Evolutionary conservation across 2,329 filamentous ascomycete species (phyloP), one percentile per base, ranked within the genome.

Genomic region (Arthrinium puccinioides): DNA sequence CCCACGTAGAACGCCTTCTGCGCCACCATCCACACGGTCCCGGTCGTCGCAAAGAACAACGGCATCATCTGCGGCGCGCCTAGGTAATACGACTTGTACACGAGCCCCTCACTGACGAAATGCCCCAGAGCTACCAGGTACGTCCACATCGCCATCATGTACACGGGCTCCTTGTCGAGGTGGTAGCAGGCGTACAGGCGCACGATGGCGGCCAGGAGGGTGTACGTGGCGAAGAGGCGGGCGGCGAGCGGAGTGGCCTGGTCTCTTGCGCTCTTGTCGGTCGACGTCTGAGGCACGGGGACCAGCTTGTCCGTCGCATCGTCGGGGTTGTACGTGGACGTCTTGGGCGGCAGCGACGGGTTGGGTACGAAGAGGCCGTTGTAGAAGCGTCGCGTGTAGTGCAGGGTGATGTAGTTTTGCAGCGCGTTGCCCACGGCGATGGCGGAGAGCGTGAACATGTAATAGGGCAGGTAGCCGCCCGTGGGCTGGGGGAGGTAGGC

Each of bases 321-420:
- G 16, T 74, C 72, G 10, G 69, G 67, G 51, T 74, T 63, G 57
- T 60, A 66, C 25, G 51, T 55, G 31, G 56, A 52, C 36, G 65
- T 59, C 39, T 54, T 62, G 32, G 62, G 52, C 9, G 60, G 60
- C 9, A 74, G 59, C 21, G 60, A 55, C 26, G 60, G 41, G 64
- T 76, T 76, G 37, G 64, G 60, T 15, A 79, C 62, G 51, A 77
- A 79, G 45, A 64, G 64, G 43, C 79, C 79, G 49, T 82, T 78
- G 70, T 97, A 98, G 55, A 97, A 77, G 59, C 87, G 83, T n/a
- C 82, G 79, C 7, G 88, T 88, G 65, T 86, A 94, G 59, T 80
- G 72, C 4, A 89, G 72, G 14, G 87, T 94, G 24, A 68, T 54
- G 64, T 94, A 94, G 56, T 85, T 79, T 69, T 96, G 89, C 32